Evolutionary conservation across 1,284 basidiomycete genomes (phyloP).

Genomic region (Rhizoctonia solani): DNA sequence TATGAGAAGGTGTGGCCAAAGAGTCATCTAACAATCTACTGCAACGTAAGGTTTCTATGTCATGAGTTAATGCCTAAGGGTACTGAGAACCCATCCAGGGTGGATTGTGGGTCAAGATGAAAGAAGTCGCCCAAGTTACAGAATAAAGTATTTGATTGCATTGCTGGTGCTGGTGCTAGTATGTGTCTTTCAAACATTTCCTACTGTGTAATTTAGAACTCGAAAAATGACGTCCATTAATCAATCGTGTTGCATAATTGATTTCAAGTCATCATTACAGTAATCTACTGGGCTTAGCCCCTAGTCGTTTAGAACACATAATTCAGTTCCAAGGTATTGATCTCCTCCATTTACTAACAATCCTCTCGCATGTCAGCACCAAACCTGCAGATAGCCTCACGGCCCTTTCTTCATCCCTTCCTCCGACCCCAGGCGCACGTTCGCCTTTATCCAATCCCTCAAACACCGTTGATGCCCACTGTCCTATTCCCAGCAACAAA

Average conservation of each 20-base stretch:
- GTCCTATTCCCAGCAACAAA: slow-evolving; percentile 71
- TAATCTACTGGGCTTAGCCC: no score
- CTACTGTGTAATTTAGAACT: no score
- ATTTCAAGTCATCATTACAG: no score
- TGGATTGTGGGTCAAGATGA: slow-evolving; percentile 44
- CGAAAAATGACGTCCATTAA: no score
- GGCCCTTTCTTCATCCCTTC: slow-evolving; percentile 56
- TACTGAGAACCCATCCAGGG: no score
- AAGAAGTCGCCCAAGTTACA: no score
- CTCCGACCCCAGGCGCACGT: slow-evolving; percentile 66
- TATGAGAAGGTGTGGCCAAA: slow-evolving; percentile 58
- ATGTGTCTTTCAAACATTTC: no score
- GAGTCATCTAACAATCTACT: slow-evolving; percentile 58
- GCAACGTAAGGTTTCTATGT: slow-evolving; percentile 3
- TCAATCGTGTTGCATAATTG: no score
- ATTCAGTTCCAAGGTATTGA: slow-evolving; percentile 54
- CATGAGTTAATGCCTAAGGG: not conserved
- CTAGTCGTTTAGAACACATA: no score
- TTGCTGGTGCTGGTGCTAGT: no score
- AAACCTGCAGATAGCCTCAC: slow-evolving; percentile 77
- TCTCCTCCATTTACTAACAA: slow-evolving; percentile 73
- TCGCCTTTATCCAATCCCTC: slow-evolving; percentile 65
- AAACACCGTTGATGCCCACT: slow-evolving; percentile 81
- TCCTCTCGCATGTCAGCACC: slow-evolving; percentile 75
- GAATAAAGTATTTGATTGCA: no score